phyloP scores from a whole-genome alignment of 768 basidiomycete species.

The Paxillus ammoniavirescens region DNA sequence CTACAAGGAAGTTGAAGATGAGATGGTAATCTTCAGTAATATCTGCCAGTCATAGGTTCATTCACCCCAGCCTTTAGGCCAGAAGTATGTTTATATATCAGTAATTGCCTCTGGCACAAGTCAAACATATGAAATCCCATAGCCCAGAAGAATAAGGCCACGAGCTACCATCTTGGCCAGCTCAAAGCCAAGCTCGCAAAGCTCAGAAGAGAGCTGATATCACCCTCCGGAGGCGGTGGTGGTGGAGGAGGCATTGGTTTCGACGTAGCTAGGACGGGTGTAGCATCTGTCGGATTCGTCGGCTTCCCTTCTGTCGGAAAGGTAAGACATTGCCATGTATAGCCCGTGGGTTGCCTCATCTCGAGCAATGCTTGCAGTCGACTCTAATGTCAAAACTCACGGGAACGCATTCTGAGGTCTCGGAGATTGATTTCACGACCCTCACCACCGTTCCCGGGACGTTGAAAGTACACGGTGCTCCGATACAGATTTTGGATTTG shows the following conservation, averaged over 20 bases:
- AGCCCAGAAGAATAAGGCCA: conserved; percentile 97
- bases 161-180: conserved; percentile 93
- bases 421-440: conserved; percentile 96
- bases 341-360: background rate
- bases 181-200: conserved; percentile 99
- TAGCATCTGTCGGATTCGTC: conserved; percentile 94
- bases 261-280: conserved; percentile 97
- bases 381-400: conserved; percentile 95
- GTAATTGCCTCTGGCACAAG: conserved; percentile 8
- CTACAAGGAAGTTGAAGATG: conserved; percentile 88
- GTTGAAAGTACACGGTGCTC: conserved; percentile 91
- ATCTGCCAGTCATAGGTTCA: conserved; percentile 20
- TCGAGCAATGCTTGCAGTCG: conserved; percentile 48
- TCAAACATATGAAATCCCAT: conserved; percentile 17
- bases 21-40: conserved; percentile 66
- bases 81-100: conserved; percentile 58
- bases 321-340: conserved; percentile 38
- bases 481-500: conserved; percentile 91
- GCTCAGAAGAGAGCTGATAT: conserved; percentile 89
- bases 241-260: conserved; percentile 91
- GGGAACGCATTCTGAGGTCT: conserved; percentile 94
- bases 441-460: conserved; percentile 96
- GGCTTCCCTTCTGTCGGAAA: conserved; percentile 95
- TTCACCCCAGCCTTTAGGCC: conserved; percentile 47
- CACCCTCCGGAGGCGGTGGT: conserved; percentile 72